Percentiles rank a stretch among this genome's conserved stretches.
Conservation (phyloP, 352 stramenopile genomes). For the Salisapilia sapeloensis region DNA sequence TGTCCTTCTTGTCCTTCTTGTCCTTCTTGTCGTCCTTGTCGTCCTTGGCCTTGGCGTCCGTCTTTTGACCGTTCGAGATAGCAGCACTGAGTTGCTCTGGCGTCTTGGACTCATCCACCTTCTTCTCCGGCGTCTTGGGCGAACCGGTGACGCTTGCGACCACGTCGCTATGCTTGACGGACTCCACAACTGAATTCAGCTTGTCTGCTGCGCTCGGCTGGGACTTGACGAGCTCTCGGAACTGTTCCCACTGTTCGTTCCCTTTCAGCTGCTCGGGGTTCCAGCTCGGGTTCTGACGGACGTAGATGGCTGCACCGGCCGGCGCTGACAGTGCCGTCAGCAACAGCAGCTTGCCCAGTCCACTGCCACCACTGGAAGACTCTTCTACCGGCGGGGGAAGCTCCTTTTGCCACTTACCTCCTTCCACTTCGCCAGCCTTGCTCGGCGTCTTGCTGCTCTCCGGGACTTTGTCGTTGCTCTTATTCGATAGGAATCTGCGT, state of each 20-base stretch:
- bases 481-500: too few relatives aligned
- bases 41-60: constrained; percentile 1
- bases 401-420: too few relatives aligned
- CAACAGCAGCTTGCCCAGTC: constrained; percentile 22
- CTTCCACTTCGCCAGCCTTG: too few relatives aligned
- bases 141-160: constrained; percentile 3
- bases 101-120: constrained; percentile 10
- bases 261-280: constrained; percentile 41
- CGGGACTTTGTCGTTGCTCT: too few relatives aligned
- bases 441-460: too few relatives aligned
- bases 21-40: constrained; percentile 5
- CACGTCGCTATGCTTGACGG: constrained; percentile 1
- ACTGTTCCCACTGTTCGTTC: constrained; percentile 50
- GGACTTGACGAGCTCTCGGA: constrained; percentile 34
- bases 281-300: constrained; percentile 64
- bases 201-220: background rate
- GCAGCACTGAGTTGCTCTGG: constrained; percentile 26
- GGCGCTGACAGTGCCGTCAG: constrained; percentile 28
- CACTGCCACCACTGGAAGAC: constrained; percentile 12
- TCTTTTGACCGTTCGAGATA: constrained; percentile 21
- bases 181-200: constrained; percentile 1
- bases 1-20: constrained; percentile 7
- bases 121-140: constrained; percentile 5
- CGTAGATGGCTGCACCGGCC: constrained; percentile 34
- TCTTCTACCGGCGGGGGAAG: too few relatives aligned